phyloP scores from a whole-genome alignment of 176 grass and related monocot species.

The Typha latifolia region DNA sequence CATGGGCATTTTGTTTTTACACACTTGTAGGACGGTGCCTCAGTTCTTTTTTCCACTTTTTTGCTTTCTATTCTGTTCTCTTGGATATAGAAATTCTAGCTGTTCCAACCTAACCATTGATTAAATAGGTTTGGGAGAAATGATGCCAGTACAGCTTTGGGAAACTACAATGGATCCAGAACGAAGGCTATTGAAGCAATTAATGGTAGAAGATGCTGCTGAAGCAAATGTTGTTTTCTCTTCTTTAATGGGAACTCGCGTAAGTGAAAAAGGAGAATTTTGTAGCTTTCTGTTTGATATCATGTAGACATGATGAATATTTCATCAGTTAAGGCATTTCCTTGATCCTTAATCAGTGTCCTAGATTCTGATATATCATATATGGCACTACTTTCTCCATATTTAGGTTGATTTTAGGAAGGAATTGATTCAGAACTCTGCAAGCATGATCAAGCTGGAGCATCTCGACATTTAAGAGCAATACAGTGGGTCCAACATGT shows the following conservation, averaged over 20 bases:
- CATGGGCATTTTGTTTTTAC: too few relatives aligned
- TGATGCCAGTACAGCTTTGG: conserved; percentile 94
- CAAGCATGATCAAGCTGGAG: conserved; percentile 63
- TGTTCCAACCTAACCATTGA: conserved; percentile 3
- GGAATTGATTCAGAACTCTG: conserved; percentile 59
- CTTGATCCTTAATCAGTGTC: not conserved
- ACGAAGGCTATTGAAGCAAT: conserved; percentile 81
- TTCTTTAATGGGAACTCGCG: conserved; percentile 74
- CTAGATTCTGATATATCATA: not conserved
- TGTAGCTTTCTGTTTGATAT: not conserved
- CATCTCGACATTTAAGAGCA: conserved; percentile 67
- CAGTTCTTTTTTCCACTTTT: too few relatives aligned
- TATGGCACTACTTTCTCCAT: conserved; percentile 2
- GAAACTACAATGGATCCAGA: conserved; percentile 95
- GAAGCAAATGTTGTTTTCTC: conserved; percentile 87
- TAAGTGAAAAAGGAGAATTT: conserved; percentile 33
- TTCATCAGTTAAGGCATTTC: not conserved
- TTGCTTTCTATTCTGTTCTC: not conserved
- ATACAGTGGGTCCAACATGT: not conserved
- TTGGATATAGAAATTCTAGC: not conserved
- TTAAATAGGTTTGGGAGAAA: conserved; percentile 76
- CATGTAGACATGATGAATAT: not conserved
- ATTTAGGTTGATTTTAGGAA: conserved; percentile 85
- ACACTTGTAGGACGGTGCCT: too few relatives aligned
- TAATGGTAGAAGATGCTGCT: conserved; percentile 74